Evolutionary conservation across 805 yeast species (phyloP), one percentile per base, ranked within the genome.

Genomic region (Wickerhamiella slavikovae): DNA sequence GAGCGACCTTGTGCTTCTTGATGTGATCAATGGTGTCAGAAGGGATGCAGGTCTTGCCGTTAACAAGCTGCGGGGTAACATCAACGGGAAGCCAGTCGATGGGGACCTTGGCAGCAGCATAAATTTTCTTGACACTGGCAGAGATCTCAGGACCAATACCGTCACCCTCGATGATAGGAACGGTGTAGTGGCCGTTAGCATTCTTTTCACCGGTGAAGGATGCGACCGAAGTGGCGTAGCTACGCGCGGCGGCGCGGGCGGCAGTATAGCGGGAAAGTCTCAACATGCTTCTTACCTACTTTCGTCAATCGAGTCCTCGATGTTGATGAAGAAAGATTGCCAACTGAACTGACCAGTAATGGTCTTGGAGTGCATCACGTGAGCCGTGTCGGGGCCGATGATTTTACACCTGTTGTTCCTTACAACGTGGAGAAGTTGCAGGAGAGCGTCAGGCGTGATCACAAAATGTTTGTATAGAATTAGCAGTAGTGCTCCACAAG

Each of bases 141-240:
- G 96, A 76, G 54, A 89, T 89, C 58, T 89, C 98, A 30, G 73
- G 66, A 46, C 98, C 98, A 44, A 85, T 82, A 66, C 98, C 98
- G 52, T 85, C 96, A 61, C 96, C 96, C 60, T 83, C 95, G 47
- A 89, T 85, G 62, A 89, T 65, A 26, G 98, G 85, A 39, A 89
- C 98, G 32, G 79, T 70, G 62, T 71, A 85, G 48, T 76, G 77
- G 40, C 96, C 96, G 29, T 46, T 45, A 27, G 52, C 43, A 34
- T 54, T 54, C 45, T 54, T 54, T 38, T 43, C 37, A 32, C 58
- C 62, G 29, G 45, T 51, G 48, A 48, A 57, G 19, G 52, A 45
- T 32, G 62, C 63, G 24, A 57, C 61, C 11, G 52, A 36, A 24
- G 49, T 41, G 27, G 51, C 47, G 38, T 49, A 44, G 21, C 38